Evolutionary conservation across 768 basidiomycete species (phyloP).

Genomic region (Collybia sp.): DNA sequence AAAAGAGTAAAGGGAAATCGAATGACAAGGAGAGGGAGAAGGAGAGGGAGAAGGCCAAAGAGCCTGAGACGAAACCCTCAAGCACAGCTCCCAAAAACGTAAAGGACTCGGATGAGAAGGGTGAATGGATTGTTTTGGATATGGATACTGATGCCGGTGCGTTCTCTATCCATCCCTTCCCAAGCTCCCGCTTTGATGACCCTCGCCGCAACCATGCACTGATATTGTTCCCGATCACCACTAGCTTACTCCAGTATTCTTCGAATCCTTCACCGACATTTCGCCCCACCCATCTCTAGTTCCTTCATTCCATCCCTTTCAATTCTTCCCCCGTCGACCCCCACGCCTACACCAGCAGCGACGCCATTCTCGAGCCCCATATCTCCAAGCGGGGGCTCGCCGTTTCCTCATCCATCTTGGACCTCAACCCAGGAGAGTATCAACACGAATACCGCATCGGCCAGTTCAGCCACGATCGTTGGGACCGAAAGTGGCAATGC

Average conservation of each 20-base stretch:
- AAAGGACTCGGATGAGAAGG: not conserved
- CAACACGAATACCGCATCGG: not conserved
- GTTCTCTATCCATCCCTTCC: not conserved
- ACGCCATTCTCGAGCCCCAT: conserved; percentile 22
- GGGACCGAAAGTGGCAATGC: too few species aligned
- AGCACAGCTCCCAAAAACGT: too few species aligned
- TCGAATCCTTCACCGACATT: conserved; percentile 46
- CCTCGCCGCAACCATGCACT: too few species aligned
- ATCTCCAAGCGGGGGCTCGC: conserved; percentile 3
- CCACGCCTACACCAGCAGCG: conserved; percentile 15
- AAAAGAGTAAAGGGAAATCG: not conserved
- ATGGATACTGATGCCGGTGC: conserved; percentile 33
- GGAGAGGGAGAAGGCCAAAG: not conserved
- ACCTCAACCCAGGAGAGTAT: not conserved
- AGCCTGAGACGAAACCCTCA: too few species aligned
- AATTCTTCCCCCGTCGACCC: conserved; percentile 7
- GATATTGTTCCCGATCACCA: conserved; percentile 1
- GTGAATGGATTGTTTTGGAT: not conserved
- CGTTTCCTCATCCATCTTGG: not conserved
- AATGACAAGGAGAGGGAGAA: not conserved
- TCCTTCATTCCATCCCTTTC: conserved; percentile 31
- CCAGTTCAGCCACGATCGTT: too few species aligned
- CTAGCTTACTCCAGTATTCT: conserved; percentile 46
- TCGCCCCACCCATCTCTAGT: conserved; percentile 27
- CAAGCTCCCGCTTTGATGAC: not conserved